Base-by-base conservation (phyloP, 306 rosid genomes). In the Quercus alba region DNA sequence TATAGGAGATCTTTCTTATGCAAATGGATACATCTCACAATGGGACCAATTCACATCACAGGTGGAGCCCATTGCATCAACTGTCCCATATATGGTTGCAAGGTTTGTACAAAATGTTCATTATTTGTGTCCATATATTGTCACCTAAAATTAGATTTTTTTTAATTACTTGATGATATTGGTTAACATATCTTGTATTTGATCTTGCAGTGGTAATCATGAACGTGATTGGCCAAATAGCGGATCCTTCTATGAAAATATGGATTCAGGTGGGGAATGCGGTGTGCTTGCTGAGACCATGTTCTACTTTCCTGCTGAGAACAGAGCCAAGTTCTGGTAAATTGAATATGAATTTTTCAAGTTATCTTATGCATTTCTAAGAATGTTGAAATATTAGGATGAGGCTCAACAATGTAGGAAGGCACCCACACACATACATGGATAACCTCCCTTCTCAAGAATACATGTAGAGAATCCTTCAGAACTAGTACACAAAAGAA, bases 1-100 rank as follows among this genome's bases (percentile, higher is more conserved):
- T 82, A 91, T 95, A 28, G 98, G 98, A 81, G 99, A 95, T 85
- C 84, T 91, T 13, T 3, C 90, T 33, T 95, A 93, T 67, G 96
- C 99, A 73, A 90, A 93, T 6, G 97, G 99, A 67, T 95, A 95
- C 84, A 78, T 95, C 81, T 91, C 99, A 5, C 96, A 95, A 79
- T 95, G 99, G 99, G 97, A 95, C 80, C 98, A 95, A 76, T 93
- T 95, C 86, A 90, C 98, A 0, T 85, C 99, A 62, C 99, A 93
- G 82, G 98, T 95, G 75, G 94, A 95, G 74, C 97, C 98, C 80
- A 87, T 95, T 89, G 91, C 99, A 58, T 93, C 99, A 15, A 77
- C 74, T 33, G 86, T 87, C 31, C 98, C 99, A 20, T 93, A 95
- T 83, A 93, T 95, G 98, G 84, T 89, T 88, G 99, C 88, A 77